Evolutionary conservation across 2,329 filamentous ascomycete genomes (phyloP), one percentile per base, ranked within the genome.

Genomic region (Niveomyces coronatus): DNA sequence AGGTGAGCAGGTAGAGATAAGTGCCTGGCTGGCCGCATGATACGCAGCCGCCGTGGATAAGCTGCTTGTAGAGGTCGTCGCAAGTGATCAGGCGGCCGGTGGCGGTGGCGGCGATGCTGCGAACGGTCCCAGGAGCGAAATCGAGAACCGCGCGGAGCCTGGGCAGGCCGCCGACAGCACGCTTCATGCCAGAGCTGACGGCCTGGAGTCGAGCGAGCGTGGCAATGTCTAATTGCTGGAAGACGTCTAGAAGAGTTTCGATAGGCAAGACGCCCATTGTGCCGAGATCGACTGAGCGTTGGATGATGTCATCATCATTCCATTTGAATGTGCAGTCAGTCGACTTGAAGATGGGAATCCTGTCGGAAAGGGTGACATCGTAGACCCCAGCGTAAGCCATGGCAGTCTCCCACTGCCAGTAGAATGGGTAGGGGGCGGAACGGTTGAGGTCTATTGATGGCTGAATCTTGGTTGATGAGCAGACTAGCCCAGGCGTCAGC

Each of bases 1-100:
- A 37, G 5, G 35, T 15, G 4, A 37, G 35, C 11, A 37, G 19
- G 27, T 37, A 37, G 18, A 37, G 35, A 8, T 37, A 37, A 10
- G 4, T 1, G 4, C 35, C 35, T 3, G 35, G 7, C 4, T 8
- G 0, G 9, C 14, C 16, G 29, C 36, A 38, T 2, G 13, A 5
- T 3, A 14, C 4, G 29, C 36, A 38, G 9, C 9, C 9, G 7
- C 15, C 20, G 4, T 10, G 8, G 16, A 15, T 13, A 9, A 38
- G 16, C 7, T 15, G 22, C 16, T 13, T 17, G 22, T 32, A 26
- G 9, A 38, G 13, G 11, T 32, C 22, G 16, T 16, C 5, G 6
- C 36, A 38, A n/a, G 9, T 8, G 9, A 38, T 11, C 9, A 26
- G 4, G 15, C 11, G n/a, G 9, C 17, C 16, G 1, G 18, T 3